Conservation (phyloP, 768 basidiomycete species). For the Termitomyces sp. region DNA sequence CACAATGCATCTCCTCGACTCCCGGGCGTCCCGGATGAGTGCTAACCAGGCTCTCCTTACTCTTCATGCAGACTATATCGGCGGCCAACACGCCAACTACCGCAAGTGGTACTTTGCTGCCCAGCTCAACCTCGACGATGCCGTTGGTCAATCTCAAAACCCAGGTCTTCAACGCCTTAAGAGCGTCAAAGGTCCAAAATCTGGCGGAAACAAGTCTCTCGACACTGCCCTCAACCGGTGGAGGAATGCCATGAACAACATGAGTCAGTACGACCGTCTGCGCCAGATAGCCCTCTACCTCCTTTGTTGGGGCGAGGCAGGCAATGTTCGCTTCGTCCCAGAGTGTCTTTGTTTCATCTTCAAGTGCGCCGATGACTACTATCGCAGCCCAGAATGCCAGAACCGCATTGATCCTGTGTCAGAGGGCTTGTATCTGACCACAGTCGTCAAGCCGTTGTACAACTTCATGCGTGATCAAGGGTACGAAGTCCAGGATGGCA, state of each 20-base stretch:
- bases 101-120: slow-evolving; percentile 99
- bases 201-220: slow-evolving; percentile 66
- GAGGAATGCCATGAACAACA: slow-evolving; percentile 98
- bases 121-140: slow-evolving; percentile 98
- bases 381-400: slow-evolving; percentile 96
- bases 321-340: slow-evolving; percentile 94
- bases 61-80: slow-evolving; percentile 97
- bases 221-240: slow-evolving; percentile 92
- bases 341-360: slow-evolving; percentile 99
- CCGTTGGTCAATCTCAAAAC: slow-evolving; percentile 92
- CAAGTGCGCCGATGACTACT: slow-evolving; percentile 99
- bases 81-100: slow-evolving; percentile 97
- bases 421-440: slow-evolving; percentile 88
- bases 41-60: slow-evolving; percentile 95
- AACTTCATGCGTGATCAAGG: slow-evolving; percentile 96
- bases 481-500: slow-evolving; percentile 92
- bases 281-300: slow-evolving; percentile 95
- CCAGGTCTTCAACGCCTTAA: slow-evolving; percentile 87
- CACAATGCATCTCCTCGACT: slow-evolving; percentile 96
- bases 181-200: slow-evolving; percentile 63
- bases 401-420: slow-evolving; percentile 88
- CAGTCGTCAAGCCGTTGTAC: slow-evolving; percentile 92
- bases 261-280: slow-evolving; percentile 97
- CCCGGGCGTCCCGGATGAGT: slow-evolving; percentile 95
- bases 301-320: slow-evolving; percentile 97